Base-by-base conservation (phyloP, 1,284 basidiomycete species). In the Wolfiporia cocos region DNA sequence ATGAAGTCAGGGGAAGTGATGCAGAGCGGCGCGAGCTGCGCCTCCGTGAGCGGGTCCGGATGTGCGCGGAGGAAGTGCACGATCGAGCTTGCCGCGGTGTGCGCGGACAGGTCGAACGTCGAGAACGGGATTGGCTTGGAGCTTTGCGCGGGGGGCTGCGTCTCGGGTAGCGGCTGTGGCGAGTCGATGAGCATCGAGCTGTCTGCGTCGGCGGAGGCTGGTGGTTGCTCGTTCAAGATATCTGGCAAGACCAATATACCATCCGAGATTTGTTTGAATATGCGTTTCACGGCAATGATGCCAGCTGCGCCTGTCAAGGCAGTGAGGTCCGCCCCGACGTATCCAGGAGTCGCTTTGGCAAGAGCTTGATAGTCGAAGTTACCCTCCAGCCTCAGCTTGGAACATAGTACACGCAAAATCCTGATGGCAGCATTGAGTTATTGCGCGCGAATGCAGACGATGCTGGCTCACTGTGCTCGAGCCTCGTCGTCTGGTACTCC, bases 321-420 rank as follows among this genome's bases (percentile, higher is more conserved):
- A 0, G 89, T 81, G 21, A 99, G 65, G 68, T 99, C 95, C 0
- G 95, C 95, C 28, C 95, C 94, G 7, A 98, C 95, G 57, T 96
- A 99, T 0, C 95, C 95, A 2, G 96, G 96, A 0, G 95, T 99
- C 1, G 86, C 79, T 64, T 92, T 94, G 12, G 95, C 95, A 12
- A 99, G 71, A 1, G 76, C 73, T 11, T 69, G 59, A 57, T 90
- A 92, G 62, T 95, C 78, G 51, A 96, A 93, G 50, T 89, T 79
- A 11, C 88, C 87, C 28, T 83, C 76, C 12, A 93, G 66, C 23
- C 85, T 74, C 15, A 93, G 70, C 56, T 85, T 90, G 5, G 78
- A 68, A 23, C 79, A 88, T 15, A 92, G 66, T 0, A 94, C 90
- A 5, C 77, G 77, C 1, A 96, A 69, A 46, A 97, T 93, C 59